These are phyloP conservation scores for Pisolithus microcarpus DNA, from an alignment of 768 basidiomycete species.

Conservation along the genomic window DNA sequence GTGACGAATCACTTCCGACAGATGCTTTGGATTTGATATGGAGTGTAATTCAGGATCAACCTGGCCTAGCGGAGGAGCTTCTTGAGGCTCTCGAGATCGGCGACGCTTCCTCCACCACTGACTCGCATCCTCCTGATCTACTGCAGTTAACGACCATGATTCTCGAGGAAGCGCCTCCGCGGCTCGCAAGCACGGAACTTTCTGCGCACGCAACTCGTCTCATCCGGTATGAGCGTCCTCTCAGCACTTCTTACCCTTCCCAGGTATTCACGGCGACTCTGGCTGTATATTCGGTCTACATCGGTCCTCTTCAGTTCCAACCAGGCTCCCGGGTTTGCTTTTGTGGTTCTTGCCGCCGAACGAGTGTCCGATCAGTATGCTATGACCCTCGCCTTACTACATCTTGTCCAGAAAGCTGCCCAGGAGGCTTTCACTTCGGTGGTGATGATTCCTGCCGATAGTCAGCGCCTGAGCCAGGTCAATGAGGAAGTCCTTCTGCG, in stretches of 20 bases:
- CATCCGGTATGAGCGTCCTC: slow-evolving; percentile 76
- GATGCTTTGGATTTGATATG: too few relatives aligned
- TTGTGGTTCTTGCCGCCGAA: slow-evolving; percentile 62
- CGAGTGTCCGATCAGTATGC: slow-evolving; percentile 69
- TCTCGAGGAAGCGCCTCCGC: slow-evolving; percentile 67
- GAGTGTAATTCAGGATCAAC: slow-evolving; percentile 70
- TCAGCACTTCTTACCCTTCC: slow-evolving; percentile 69
- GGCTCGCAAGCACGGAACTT: slow-evolving; percentile 38
- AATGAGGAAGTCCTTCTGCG: too few relatives aligned
- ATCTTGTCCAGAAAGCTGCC: slow-evolving; percentile 70
- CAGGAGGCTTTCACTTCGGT: slow-evolving; percentile 59
- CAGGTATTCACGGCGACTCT: slow-evolving; percentile 72
- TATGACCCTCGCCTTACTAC: slow-evolving; percentile 75
- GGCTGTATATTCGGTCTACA: slow-evolving; percentile 82
- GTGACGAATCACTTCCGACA: too few relatives aligned
- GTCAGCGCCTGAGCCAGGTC: slow-evolving; percentile 57
- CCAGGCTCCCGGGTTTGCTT: slow-evolving; percentile 46
- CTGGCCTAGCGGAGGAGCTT: slow-evolving; percentile 53
- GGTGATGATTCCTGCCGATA: slow-evolving; percentile 42
- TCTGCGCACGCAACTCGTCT: slow-evolving; percentile 58
- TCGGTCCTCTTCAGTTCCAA: too few relatives aligned
- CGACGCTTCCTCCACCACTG: slow-evolving; percentile 33
- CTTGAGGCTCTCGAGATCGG: slow-evolving; percentile 54
- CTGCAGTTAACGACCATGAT: slow-evolving; percentile 77
- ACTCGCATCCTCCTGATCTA: slow-evolving; percentile 57